phyloP scores from a whole-genome alignment of 345 rosid species.

The Brassica nigra region DNA sequence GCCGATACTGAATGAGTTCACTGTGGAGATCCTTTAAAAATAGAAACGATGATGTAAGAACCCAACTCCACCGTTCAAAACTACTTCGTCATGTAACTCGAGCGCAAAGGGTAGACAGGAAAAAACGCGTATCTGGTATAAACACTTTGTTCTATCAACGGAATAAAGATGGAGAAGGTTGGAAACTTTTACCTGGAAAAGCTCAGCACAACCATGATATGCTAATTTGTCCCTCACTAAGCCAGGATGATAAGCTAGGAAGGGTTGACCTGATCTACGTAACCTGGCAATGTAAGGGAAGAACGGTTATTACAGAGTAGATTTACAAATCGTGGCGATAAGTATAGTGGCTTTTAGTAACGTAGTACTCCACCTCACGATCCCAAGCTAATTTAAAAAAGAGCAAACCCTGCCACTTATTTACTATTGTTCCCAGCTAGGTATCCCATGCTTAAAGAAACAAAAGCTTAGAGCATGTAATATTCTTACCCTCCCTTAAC shows the following conservation, averaged over 20 bases:
- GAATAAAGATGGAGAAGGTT: constrained; percentile 19
- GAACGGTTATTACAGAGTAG: neutral
- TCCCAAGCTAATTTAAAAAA: constrained; percentile 5
- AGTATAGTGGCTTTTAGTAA: neutral
- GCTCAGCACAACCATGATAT: constrained; percentile 97
- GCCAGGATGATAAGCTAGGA: constrained; percentile 89
- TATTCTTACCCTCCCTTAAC: neutral
- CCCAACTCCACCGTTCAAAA: constrained; percentile 10
- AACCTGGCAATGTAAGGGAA: constrained; percentile 53
- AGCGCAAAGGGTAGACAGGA: constrained; percentile 15
- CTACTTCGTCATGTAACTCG: constrained; percentile 22
- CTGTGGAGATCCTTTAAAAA: constrained; percentile 80
- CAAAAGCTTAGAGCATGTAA: constrained; percentile 1
- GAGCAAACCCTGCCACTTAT: neutral
- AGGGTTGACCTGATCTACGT: constrained; percentile 76
- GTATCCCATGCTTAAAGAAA: neutral
- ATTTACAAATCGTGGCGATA: constrained; percentile 3
- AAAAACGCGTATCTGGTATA: neutral
- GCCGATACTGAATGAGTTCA: constrained; percentile 87
- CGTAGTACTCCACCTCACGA: constrained; percentile 8
- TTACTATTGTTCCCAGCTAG: constrained; percentile 16
- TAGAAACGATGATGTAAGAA: constrained; percentile 33
- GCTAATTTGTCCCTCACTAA: constrained; percentile 81
- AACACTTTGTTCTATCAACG: constrained; percentile 21
- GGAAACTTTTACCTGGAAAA: constrained; percentile 72